Evolutionary conservation across 1,139 yeast genomes (phyloP), one percentile per base, ranked within the genome.

Genomic region (Meyerozyma sp.): DNA sequence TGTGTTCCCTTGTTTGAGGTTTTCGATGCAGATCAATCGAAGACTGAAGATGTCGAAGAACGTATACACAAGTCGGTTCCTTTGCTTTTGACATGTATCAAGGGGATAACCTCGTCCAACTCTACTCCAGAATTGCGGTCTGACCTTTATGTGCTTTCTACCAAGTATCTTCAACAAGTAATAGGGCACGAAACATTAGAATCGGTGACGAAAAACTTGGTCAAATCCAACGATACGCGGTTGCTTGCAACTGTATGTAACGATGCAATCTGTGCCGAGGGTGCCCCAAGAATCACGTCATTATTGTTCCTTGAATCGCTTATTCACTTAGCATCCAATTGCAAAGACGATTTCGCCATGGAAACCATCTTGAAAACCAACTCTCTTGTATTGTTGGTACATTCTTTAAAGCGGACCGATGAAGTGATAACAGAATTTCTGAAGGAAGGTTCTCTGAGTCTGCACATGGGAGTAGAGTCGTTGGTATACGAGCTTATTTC

Each of bases 201-300:
- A 5, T 64, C 66, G 10, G 81, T 79, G 43, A 62, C 82, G 16
- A 58, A 77, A 39, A 72, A 70, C 13, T 75, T 79, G 26, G 65
- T 89, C 39, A 73, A 79, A 42, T 67, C 82, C 8, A 68, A 81
- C 14, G 90, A 84, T 46, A 81, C 77, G 37, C 75, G 77, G 49
- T 66, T 88, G 48, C 68, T 89, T 34, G 84, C 80, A 32, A 73
- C 77, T 1, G 72, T 89, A 29, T 82, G 89, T 55, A 81, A 80
- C 49, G 98, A 93, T 63, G 84, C 94, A 0, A 76, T 88, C 13
- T 74, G 81, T 45, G 90, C 94, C 1, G 95, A 86, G 52, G 94
- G 94, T 0, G 68, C 84, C 0, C 77, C 85, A 2, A 75, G 95
- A 51, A 74, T 90, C n/a, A 82, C 93, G 0, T 84, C 96, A 1